phyloP scores from a whole-genome alignment of 2,329 filamentous ascomycete species.

The Pyricularia pennisetigena region DNA sequence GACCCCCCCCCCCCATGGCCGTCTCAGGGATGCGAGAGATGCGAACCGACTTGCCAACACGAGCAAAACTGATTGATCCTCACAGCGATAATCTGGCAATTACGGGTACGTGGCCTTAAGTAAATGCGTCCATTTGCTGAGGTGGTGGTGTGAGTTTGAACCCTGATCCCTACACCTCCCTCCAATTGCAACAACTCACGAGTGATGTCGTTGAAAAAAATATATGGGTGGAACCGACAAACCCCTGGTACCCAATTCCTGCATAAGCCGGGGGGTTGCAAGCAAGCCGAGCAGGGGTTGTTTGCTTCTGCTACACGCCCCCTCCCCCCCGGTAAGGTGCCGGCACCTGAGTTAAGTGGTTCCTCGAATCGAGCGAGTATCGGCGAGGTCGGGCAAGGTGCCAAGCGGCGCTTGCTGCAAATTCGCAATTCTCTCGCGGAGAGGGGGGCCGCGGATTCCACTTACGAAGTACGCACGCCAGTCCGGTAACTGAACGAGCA shows the following conservation, averaged over 20 bases:
- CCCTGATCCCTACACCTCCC: slow-evolving; percentile 5
- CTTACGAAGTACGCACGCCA: too few relatives aligned
- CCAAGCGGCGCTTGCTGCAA: neutral
- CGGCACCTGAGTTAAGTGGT: neutral
- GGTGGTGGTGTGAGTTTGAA: slow-evolving; percentile 1
- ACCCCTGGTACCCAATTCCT: neutral
- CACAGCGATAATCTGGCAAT: neutral
- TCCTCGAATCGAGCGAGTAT: neutral
- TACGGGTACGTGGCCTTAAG: slow-evolving; percentile 4
- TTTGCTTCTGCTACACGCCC: neutral
- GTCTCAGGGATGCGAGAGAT: neutral
- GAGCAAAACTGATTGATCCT: neutral
- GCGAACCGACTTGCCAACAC: neutral
- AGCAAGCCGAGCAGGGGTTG: neutral
- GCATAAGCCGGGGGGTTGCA: neutral
- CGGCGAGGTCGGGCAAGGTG: neutral
- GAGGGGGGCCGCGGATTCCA: neutral
- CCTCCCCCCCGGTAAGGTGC: neutral
- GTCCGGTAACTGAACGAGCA: neutral
- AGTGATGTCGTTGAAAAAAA: slow-evolving; percentile 5
- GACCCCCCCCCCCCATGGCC: neutral
- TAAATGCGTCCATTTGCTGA: neutral
- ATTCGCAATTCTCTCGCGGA: neutral
- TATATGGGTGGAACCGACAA: neutral
- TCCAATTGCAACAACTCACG: neutral